Evolutionary conservation across 441 rosid species (phyloP).

Genomic region (Gossypium gossypioides): DNA sequence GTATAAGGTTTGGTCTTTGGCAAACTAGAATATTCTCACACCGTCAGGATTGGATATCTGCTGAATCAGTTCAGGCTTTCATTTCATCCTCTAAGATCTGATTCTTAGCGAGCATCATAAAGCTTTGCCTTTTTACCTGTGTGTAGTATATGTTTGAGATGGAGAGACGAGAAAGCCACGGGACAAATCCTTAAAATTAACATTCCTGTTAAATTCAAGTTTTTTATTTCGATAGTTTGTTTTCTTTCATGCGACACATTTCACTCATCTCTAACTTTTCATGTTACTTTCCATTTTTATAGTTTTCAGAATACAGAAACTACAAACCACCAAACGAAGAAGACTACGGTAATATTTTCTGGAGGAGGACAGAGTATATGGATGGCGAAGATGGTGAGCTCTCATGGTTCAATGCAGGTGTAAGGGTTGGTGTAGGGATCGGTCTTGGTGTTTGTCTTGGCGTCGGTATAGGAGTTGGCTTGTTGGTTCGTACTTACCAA

Average conservation of each 20-base stretch:
- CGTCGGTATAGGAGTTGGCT: constrained; percentile 72
- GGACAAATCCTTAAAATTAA: not conserved
- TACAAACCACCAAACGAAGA: constrained; percentile 44
- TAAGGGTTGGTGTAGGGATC: constrained; percentile 82
- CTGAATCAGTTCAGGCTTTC: not conserved
- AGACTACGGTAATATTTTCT: constrained; percentile 48
- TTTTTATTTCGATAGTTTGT: not conserved
- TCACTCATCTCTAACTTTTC: constrained; percentile 1
- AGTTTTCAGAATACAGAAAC: constrained; percentile 42
- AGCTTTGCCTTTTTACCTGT: not conserved
- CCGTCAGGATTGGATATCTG: not conserved
- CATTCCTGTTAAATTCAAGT: not conserved
- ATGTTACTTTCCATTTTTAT: constrained; percentile 12
- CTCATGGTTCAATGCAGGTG: constrained; percentile 88
- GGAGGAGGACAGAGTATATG: constrained; percentile 51
- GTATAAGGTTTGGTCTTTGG: not conserved
- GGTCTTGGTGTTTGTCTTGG: constrained; percentile 84
- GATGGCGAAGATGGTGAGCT: constrained; percentile 74
- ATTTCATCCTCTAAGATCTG: not conserved
- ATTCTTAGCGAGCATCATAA: not conserved
- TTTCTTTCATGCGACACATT: not conserved
- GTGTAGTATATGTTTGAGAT: not conserved
- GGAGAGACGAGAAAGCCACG: not conserved
- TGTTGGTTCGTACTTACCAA: constrained; percentile 64
- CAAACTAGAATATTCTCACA: not conserved